These are phyloP conservation scores for Graphiopsis chlorocephala DNA, from an alignment of 2,329 filamentous ascomycete genomes.

Conservation along the genomic window DNA sequence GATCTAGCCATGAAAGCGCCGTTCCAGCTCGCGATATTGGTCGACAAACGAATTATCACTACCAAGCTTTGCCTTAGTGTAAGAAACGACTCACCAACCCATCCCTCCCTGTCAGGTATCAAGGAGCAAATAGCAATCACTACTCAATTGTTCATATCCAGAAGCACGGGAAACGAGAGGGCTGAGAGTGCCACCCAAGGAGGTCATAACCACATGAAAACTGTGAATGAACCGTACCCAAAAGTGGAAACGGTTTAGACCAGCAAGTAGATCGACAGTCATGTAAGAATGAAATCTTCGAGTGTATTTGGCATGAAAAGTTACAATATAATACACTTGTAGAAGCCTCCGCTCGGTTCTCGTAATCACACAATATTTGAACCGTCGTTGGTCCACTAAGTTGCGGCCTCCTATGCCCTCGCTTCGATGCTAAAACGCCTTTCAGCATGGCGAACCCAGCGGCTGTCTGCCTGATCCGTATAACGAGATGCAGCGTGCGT, in stretches of 20 bases:
- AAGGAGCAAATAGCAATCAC: no score
- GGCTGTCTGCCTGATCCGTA: neutral
- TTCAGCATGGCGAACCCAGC: neutral
- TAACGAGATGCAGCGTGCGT: neutral
- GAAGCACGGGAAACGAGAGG: neutral
- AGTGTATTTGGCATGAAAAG: neutral
- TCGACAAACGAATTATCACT: neutral
- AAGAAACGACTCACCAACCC: no score
- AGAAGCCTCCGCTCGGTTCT: neutral
- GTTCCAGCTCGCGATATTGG: neutral
- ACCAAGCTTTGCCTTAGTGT: neutral
- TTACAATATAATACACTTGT: slow-evolving; percentile 16
- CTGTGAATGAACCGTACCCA: neutral
- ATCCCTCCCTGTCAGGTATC: no score
- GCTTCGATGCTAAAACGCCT: neutral
- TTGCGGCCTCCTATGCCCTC: neutral
- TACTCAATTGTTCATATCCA: no score
- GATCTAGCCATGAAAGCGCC: neutral
- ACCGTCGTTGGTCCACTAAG: neutral
- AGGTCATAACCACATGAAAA: neutral
- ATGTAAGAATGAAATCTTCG: neutral
- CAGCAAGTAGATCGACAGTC: neutral
- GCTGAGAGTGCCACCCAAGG: neutral
- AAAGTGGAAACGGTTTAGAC: neutral
- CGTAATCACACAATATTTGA: neutral